Evolutionary conservation across 2,329 filamentous ascomycete species (phyloP).

Genomic region (Pyricularia grisea): DNA sequence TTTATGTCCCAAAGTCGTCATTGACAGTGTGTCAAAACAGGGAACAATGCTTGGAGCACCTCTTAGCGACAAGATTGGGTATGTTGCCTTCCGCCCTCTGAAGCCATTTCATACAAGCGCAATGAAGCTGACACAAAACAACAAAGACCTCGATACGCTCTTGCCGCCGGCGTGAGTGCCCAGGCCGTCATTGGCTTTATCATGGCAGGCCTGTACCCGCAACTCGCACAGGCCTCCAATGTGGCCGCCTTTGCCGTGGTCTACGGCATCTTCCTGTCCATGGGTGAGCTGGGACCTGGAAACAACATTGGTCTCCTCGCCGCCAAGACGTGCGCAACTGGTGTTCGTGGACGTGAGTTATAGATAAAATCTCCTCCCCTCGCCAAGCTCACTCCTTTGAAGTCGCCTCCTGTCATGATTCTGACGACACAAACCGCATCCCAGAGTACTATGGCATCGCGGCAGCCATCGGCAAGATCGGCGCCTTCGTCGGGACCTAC

Average conservation of each 20-base stretch:
- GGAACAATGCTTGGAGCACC: slow-evolving; percentile 72
- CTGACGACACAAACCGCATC: too few species aligned
- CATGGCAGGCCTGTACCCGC: slow-evolving; percentile 72
- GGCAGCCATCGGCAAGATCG: slow-evolving; percentile 65
- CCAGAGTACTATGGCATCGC: slow-evolving; percentile 59
- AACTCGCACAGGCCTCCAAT: slow-evolving; percentile 55
- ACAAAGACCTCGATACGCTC: slow-evolving; percentile 52
- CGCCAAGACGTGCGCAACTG: slow-evolving; percentile 79
- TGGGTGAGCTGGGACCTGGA: slow-evolving; percentile 77
- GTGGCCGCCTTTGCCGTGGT: slow-evolving; percentile 71
- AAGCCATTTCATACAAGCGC: not conserved
- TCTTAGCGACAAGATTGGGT: slow-evolving; percentile 65
- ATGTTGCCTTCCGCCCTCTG: not conserved
- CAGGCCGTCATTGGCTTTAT: slow-evolving; percentile 79
- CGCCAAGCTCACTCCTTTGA: not conserved
- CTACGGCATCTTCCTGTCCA: slow-evolving; percentile 67
- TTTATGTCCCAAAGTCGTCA: not conserved
- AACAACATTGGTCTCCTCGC: slow-evolving; percentile 87
- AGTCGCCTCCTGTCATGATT: too few species aligned
- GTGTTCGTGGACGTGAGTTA: slow-evolving; percentile 57
- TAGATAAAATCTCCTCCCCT: slow-evolving; percentile 9
- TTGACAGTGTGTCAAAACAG: not conserved
- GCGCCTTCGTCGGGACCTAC: slow-evolving; percentile 78
- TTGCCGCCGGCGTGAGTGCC: slow-evolving; percentile 59
- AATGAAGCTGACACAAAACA: not conserved